phyloP scores from a whole-genome alignment of 768 basidiomycete species.

The Suillus cothurnatus region DNA sequence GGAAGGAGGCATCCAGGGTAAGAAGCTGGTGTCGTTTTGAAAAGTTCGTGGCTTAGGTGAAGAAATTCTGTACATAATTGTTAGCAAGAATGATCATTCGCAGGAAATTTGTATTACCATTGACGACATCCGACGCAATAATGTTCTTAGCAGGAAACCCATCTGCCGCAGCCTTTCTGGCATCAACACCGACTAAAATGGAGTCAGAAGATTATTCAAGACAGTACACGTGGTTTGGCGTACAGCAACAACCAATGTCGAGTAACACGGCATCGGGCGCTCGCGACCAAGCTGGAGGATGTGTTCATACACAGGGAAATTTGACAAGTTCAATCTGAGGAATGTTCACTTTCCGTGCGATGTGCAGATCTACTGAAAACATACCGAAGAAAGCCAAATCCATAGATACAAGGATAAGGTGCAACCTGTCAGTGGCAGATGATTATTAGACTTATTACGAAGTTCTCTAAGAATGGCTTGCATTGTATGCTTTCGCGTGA shows the following conservation, averaged over 20 bases:
- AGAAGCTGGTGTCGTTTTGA: conserved; percentile 51
- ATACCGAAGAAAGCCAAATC: conserved; percentile 24
- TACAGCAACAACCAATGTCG: conserved; percentile 50
- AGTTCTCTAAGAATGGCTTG: neutral
- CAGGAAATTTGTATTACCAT: conserved; percentile 26
- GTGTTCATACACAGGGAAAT: neutral
- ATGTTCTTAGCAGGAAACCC: conserved; percentile 44
- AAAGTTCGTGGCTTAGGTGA: conserved; percentile 62
- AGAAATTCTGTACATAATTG: conserved; percentile 49
- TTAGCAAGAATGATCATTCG: neutral
- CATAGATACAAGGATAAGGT: conserved; percentile 30
- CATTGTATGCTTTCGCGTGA: conserved; percentile 31
- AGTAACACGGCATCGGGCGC: conserved; percentile 40
- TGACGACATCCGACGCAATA: conserved; percentile 40
- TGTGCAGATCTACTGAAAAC: neutral
- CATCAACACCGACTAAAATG: conserved; percentile 32
- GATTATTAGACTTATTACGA: neutral
- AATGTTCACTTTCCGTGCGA: neutral
- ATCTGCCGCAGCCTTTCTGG: conserved; percentile 42
- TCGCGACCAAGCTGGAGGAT: conserved; percentile 24
- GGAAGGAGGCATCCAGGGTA: conserved; percentile 57
- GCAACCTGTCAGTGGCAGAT: neutral
- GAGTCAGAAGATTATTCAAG: neutral
- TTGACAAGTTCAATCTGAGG: neutral
- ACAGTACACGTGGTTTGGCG: conserved; percentile 13